Evolutionary conservation across 106 monocot genomes (phyloP), one percentile per base, ranked within the genome.

Genomic region (Ottelia alismoides): DNA sequence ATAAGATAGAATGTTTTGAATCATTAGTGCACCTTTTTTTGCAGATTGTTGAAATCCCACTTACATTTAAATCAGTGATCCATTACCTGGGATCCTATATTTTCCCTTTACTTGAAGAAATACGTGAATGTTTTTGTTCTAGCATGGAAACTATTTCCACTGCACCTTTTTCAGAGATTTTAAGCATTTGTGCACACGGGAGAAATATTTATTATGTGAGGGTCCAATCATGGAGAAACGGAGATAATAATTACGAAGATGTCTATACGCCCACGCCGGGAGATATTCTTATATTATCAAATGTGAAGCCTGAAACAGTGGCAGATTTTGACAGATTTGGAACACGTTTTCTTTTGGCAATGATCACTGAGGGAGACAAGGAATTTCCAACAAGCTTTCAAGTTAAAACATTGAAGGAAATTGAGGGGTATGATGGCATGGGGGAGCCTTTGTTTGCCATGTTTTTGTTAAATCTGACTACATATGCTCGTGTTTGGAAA

Each of bases 11-110:
- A n/a, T n/a, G n/a, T n/a, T n/a, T n/a, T n/a, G n/a, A n/a, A n/a
- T n/a, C n/a, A n/a, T n/a, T n/a, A n/a, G n/a, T n/a, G n/a, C n/a
- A n/a, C n/a, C n/a, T 25, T 53, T 65, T 65, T 18, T 30, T 19
- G 17, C 60, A 68, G 68, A 52, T 68, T 6, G 22, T 29, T 2
- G 45, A 60, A 2, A 68, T 68, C 2, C 68, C 68, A 52, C 3
- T 29, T 22, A 57, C 48, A 11, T 68, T 68, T 17, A 9, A 52
- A 4, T 60, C 68, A 18, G 45, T 40, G 16, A 26, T 25, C 12
- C 52, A 60, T 5, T 60, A 68, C 30, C 25, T 44, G 16, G 9
- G 10, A 2, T 51, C 60, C 18, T 68, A 44, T 60, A 25, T 52
- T 14, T 28, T 25, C 31, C 68, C 68, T 22, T 30, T 68, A 12